Conservation (phyloP, 2,329 filamentous ascomycete species). For the Cladophialophora exuberans region DNA sequence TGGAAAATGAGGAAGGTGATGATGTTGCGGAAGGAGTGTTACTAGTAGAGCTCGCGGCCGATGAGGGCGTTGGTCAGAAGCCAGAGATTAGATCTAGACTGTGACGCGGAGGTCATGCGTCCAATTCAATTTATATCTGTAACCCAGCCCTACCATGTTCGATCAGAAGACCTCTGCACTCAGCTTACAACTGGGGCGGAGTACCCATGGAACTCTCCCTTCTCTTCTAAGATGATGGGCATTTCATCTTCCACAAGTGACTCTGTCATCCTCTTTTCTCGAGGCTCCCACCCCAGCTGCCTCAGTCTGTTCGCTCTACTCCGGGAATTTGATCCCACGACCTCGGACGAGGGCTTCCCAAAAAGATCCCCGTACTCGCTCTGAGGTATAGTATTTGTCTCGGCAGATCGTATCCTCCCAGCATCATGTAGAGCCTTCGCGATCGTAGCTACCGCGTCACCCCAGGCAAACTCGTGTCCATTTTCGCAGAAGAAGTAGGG, state of each 20-base stretch:
- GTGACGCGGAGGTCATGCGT: neutral
- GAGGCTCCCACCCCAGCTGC: conserved; percentile 50
- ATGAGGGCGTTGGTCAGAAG: neutral
- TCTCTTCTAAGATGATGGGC: conserved; percentile 25
- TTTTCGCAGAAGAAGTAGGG: conserved; percentile 57
- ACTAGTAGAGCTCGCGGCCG: conserved; percentile 47
- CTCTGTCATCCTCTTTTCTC: conserved; percentile 47
- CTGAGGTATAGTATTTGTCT: conserved; percentile 41
- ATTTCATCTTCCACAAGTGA: conserved; percentile 48
- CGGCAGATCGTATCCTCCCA: conserved; percentile 44
- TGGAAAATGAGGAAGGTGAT: conserved; percentile 39
- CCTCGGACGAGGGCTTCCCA: conserved; percentile 39
- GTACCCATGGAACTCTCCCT: conserved; percentile 4
- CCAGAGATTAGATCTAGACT: conserved; percentile 10
- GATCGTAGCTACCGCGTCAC: conserved; percentile 44
- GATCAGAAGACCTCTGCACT: too few relatives aligned
- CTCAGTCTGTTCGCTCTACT: conserved; percentile 50
- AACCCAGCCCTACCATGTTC: too few relatives aligned
- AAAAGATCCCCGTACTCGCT: conserved; percentile 49
- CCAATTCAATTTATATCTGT: too few relatives aligned
- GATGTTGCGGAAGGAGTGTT: conserved; percentile 61
- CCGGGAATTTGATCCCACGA: conserved; percentile 49
- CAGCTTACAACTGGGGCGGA: conserved; percentile 8
- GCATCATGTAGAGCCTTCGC: conserved; percentile 43
- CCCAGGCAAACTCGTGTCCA: conserved; percentile 51